A percentile compares a stretch with the other conserved stretches of the same genome.
Conservation (phyloP, 177 flowering plant species). For the Vitis hybrid region DNA sequence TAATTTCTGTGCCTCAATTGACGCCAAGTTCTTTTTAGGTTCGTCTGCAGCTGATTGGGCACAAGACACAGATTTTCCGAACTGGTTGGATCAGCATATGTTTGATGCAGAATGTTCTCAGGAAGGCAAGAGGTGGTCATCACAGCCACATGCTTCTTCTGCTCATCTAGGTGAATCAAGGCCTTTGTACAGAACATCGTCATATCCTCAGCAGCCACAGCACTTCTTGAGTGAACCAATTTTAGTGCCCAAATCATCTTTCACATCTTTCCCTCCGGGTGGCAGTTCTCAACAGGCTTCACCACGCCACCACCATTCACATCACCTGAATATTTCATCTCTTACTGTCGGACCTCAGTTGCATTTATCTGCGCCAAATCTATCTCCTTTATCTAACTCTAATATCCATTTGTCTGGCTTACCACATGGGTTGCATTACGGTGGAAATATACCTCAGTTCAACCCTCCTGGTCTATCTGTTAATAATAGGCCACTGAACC, state of each 20-base stretch:
- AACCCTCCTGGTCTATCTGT: slow-evolving; percentile 46
- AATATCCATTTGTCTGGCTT: slow-evolving; percentile 53
- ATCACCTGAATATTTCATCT: slow-evolving; percentile 41
- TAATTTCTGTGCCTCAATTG: background rate
- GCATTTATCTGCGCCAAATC: slow-evolving; percentile 57
- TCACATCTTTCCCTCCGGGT: slow-evolving; percentile 61
- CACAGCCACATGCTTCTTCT: slow-evolving; percentile 67
- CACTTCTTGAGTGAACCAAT: slow-evolving; percentile 56
- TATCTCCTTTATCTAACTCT: slow-evolving; percentile 60
- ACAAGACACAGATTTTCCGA: slow-evolving; percentile 53
- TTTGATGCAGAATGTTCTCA: slow-evolving; percentile 48
- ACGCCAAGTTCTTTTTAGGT: slow-evolving; percentile 39
- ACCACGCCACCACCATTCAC: slow-evolving; percentile 41
- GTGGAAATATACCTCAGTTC: slow-evolving; percentile 52
- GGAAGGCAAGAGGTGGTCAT: slow-evolving; percentile 83
- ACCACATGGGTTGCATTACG: slow-evolving; percentile 59
- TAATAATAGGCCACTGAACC: slow-evolving; percentile 48
- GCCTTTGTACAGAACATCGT: slow-evolving; percentile 68
- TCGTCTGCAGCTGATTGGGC: slow-evolving; percentile 83
- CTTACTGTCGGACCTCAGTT: slow-evolving; percentile 51
- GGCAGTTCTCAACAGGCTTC: slow-evolving; percentile 51
- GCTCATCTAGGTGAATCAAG: slow-evolving; percentile 43
- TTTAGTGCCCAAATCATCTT: slow-evolving; percentile 52
- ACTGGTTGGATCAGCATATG: slow-evolving; percentile 64
- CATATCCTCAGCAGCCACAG: slow-evolving; percentile 60